Evolutionary conservation across 306 rosid species (phyloP).

Genomic region (Cucurbita ficifolia): DNA sequence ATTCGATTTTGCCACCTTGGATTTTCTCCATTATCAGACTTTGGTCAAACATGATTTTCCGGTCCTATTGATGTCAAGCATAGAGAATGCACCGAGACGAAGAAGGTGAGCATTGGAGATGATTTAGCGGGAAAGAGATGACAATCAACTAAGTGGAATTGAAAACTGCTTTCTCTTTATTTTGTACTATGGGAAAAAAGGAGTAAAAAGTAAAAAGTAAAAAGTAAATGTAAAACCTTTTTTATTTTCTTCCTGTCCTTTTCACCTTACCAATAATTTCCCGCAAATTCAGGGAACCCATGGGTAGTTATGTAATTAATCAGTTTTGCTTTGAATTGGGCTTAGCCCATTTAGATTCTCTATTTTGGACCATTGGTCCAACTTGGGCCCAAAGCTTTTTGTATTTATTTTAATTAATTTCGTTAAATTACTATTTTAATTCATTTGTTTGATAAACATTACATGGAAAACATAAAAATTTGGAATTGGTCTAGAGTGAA

Average conservation of each 20-base stretch:
- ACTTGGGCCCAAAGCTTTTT: background rate
- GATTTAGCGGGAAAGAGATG: too few species aligned
- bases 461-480: background rate
- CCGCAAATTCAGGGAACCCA: background rate
- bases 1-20: too few species aligned
- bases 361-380: background rate
- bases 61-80: too few species aligned
- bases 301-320: background rate
- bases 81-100: too few species aligned
- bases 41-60: too few species aligned
- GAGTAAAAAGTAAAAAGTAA: background rate
- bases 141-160: too few species aligned
- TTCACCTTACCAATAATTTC: background rate
- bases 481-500: constrained; percentile 7
- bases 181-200: background rate
- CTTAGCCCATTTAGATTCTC: background rate
- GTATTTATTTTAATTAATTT: background rate
- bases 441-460: too few species aligned
- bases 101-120: too few species aligned
- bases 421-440: background rate
- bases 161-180: background rate
- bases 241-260: background rate
- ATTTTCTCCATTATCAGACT: too few species aligned
- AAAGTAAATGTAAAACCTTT: background rate
- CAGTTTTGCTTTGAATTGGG: background rate